Base-by-base conservation (phyloP, 805 yeast genomes). In the Lachancea sp. region DNA sequence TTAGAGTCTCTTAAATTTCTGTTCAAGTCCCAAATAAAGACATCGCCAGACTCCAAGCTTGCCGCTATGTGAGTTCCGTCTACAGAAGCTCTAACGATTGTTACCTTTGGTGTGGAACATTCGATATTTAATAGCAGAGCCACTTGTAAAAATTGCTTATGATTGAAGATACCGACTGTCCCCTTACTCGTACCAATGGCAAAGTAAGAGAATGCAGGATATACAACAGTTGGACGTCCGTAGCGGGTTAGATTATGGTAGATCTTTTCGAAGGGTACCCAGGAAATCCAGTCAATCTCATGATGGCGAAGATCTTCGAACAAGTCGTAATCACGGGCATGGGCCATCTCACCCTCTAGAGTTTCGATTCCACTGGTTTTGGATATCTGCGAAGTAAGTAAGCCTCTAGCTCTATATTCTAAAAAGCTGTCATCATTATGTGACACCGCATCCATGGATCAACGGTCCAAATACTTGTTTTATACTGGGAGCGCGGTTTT, bases 131-230 rank as follows among this genome's bases (percentile, higher is more conserved):
- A 61, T 2, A 52, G 38, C 20, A 62, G 41, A 6, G 70, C 68
- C 31, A 63, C 61, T 11, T 71, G 64, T 3, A 83, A 54, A 22
- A 64, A 67, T 56, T 89, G 96, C 32, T 72, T 72, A 46, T 78
- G 80, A 51, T 80, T 82, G 58, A 85, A 88, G 4, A 83, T 67
- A 4, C 84, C 58, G 0, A 86, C 65, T 26, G 58, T 64, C 1
- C 95, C 95, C 37, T 72, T 73, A 0, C 72, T 52, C 0, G 96
- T 88, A 2, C 95, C 96, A 6, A 88, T 51, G 0, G 77, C 77
- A 6, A 82, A 64, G 39, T 51, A 60, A 23, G 70, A 50, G 24
- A 67, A 71, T 8, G 74, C 68, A 0, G 73, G 65, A 0, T 67
- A 56, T 11, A 77, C 51, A 19, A 68, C 56, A 0, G 74, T 64